These are phyloP conservation scores for Aspergillus hortae DNA, from an alignment of 2,329 filamentous ascomycete species.

Conservation along the genomic window DNA sequence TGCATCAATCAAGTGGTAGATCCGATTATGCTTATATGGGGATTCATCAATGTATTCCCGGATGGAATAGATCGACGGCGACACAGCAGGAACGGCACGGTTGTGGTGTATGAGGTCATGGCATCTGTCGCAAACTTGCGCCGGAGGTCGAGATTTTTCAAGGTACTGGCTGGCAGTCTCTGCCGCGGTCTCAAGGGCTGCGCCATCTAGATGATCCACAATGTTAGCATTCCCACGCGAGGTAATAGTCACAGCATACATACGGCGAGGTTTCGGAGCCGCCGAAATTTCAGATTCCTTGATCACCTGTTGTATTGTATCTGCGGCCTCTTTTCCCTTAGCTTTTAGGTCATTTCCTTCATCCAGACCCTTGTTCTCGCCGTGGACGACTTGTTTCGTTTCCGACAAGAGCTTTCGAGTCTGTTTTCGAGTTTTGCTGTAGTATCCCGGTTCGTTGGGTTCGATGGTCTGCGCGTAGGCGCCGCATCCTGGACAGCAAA, in stretches of 20 bases:
- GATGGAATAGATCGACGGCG: conserved; percentile 77
- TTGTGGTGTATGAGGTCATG: conserved; percentile 77
- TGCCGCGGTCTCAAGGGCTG: conserved; percentile 19
- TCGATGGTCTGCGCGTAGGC: conserved; percentile 57
- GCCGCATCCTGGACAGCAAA: conserved; percentile 61
- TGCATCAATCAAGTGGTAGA: conserved; percentile 93
- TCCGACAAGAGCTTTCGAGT: conserved; percentile 38
- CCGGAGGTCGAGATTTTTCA: conserved; percentile 15
- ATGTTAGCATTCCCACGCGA: conserved; percentile 1
- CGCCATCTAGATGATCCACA: conserved; percentile 11
- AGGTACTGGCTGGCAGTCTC: conserved; percentile 18
- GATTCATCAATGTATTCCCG: conserved; percentile 83
- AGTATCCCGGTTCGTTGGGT: conserved; percentile 56
- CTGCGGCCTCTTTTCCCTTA: conserved; percentile 7
- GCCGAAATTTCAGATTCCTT: conserved; percentile 2
- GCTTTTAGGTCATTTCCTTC: background rate
- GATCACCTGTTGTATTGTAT: conserved; percentile 7
- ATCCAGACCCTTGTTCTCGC: conserved; percentile 5
- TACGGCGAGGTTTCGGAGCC: conserved; percentile 11
- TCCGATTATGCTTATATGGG: conserved; percentile 84
- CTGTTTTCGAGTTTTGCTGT: conserved; percentile 48
- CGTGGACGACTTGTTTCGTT: conserved; percentile 10
- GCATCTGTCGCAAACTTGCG: conserved; percentile 73
- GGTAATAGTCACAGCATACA: conserved; percentile 1
- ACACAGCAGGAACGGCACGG: conserved; percentile 66